Conservation (phyloP, 306 rosid species). For the Comarum palustre region DNA sequence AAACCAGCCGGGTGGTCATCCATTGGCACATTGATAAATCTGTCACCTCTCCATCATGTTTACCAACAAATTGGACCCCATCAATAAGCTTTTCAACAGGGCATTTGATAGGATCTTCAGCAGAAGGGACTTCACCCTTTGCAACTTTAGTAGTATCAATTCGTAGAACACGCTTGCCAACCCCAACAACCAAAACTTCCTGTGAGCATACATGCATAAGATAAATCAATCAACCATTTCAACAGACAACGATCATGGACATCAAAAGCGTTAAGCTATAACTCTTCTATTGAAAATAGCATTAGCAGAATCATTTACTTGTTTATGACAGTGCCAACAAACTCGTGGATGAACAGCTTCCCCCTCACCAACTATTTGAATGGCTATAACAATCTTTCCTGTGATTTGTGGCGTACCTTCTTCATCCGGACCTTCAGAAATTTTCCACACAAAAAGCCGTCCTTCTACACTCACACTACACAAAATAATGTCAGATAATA, state of each 20-base stretch:
- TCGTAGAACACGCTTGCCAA: conserved; percentile 73
- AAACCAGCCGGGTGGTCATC: conserved; percentile 95
- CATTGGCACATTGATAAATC: conserved; percentile 99
- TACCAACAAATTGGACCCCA: conserved; percentile 91
- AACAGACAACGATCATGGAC: neutral
- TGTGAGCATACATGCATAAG: conserved; percentile 27
- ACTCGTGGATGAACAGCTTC: conserved; percentile 79
- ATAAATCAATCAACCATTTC: conserved; percentile 7
- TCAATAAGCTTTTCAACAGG: conserved; percentile 81
- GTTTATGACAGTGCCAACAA: conserved; percentile 99
- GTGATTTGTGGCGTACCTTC: conserved; percentile 87
- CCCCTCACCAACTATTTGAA: conserved; percentile 74
- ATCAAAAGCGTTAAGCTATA: neutral
- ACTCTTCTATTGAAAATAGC: neutral
- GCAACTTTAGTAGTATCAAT: conserved; percentile 93
- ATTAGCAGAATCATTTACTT: conserved; percentile 42
- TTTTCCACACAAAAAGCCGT: conserved; percentile 87
- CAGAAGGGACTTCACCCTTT: conserved; percentile 60
- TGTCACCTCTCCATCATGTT: conserved; percentile 90
- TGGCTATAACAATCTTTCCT: conserved; percentile 68
- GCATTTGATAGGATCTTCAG: conserved; percentile 76
- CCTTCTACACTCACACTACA: conserved; percentile 89
- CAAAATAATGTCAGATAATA: conserved; percentile 32
- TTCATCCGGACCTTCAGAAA: conserved; percentile 92
- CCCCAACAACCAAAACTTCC: conserved; percentile 93